Evolutionary conservation across 352 stramenopile species (phyloP).

Genomic region (Globisporangium camurandrum): DNA sequence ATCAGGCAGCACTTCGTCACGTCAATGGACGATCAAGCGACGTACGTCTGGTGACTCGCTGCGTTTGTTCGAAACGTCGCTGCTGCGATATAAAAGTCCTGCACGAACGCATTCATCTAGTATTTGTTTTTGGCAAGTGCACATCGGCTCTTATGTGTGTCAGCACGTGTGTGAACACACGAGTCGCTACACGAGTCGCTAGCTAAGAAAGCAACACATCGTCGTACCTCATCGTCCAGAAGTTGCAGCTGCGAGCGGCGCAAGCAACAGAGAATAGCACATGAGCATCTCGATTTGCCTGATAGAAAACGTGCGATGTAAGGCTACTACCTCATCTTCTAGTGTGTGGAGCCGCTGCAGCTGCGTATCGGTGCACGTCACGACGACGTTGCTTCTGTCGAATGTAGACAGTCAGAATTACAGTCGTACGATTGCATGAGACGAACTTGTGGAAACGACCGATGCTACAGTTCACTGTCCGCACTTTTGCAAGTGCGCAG

Average conservation of each 20-base stretch:
- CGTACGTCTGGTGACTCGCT: constrained; percentile 33
- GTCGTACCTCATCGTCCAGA: constrained; percentile 19
- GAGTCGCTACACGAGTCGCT: too few species aligned
- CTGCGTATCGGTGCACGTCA: constrained; percentile 25
- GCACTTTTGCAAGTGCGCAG: background rate
- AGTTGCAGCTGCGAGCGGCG: constrained; percentile 11
- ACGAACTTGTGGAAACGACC: background rate
- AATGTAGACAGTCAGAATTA: background rate
- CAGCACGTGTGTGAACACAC: background rate
- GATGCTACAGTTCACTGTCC: background rate
- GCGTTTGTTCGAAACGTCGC: constrained; percentile 37
- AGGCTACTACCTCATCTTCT: constrained; percentile 30
- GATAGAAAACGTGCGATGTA: background rate
- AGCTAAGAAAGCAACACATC: too few species aligned
- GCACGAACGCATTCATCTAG: constrained; percentile 22
- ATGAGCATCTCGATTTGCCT: background rate
- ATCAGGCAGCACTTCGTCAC: too few species aligned
- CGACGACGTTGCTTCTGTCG: constrained; percentile 23
- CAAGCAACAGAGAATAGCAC: too few species aligned
- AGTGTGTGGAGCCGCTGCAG: constrained; percentile 21
- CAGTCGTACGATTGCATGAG: background rate
- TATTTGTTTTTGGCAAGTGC: too few species aligned
- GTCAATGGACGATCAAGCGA: too few species aligned
- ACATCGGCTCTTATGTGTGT: too few species aligned
- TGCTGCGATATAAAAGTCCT: constrained; percentile 54